Conservation (phyloP, 805 yeast species). For the Metschnikowia sp. region DNA sequence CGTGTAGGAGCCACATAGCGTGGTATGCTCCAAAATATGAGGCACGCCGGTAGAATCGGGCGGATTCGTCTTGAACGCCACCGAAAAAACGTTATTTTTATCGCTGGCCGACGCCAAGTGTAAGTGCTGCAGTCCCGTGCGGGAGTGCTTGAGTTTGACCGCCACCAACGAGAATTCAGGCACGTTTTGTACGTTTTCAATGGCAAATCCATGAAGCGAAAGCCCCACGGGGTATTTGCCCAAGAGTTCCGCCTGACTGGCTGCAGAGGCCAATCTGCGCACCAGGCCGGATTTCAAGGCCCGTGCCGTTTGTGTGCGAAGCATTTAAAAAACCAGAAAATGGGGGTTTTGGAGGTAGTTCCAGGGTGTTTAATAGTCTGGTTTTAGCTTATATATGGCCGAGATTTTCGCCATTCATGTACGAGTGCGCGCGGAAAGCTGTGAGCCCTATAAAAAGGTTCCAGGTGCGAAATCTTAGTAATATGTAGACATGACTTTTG, state of each 20-base stretch:
- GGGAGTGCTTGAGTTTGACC: conserved; percentile 61
- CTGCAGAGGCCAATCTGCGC: conserved; percentile 5
- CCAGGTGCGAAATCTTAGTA: neutral
- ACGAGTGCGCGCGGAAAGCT: no score
- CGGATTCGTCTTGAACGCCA: conserved; percentile 90
- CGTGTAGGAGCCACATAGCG: conserved; percentile 87
- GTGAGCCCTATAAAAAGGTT: neutral
- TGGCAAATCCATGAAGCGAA: conserved; percentile 61
- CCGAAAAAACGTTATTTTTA: conserved; percentile 79
- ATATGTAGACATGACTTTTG: neutral
- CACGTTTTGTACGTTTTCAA: conserved; percentile 61
- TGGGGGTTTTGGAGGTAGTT: no score
- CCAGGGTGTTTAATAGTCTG: neutral
- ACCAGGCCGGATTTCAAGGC: neutral
- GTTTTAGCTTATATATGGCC: neutral
- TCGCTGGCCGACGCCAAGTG: conserved; percentile 83
- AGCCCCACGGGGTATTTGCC: conserved; percentile 61
- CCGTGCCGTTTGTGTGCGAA: neutral
- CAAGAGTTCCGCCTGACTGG: conserved; percentile 10
- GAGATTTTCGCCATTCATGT: no score
- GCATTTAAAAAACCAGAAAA: neutral
- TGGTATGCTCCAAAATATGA: conserved; percentile 93
- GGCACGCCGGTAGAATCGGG: conserved; percentile 96
- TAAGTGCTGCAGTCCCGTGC: conserved; percentile 75
- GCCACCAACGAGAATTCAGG: conserved; percentile 85